phyloP scores from a whole-genome alignment of 169 alveolate genomes.

The Cryptosporidium xiaoi region DNA sequence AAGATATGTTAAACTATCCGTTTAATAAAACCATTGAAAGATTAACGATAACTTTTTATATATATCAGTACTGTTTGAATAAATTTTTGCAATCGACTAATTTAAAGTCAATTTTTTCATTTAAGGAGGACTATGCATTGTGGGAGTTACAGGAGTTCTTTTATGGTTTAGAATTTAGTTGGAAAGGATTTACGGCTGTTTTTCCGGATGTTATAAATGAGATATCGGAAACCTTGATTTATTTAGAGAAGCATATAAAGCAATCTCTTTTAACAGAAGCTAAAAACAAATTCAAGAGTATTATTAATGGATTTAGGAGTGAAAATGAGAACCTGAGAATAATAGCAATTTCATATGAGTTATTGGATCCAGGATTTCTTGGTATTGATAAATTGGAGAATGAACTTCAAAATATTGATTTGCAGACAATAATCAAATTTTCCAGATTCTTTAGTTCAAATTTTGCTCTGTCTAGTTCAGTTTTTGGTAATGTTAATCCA shows the following conservation, averaged over 20 bases:
- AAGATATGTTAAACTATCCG: not conserved
- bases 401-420: not conserved
- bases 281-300: not conserved
- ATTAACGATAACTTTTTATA: not conserved
- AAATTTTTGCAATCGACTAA: slow-evolving; percentile 9
- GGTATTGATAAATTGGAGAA: slow-evolving; percentile 2
- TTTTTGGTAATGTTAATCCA: slow-evolving; percentile 50
- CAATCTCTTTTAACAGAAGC: slow-evolving; percentile 10
- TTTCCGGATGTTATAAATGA: slow-evolving; percentile 43
- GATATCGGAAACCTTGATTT: not conserved
- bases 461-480: slow-evolving; percentile 46
- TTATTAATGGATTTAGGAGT: slow-evolving; percentile 2
- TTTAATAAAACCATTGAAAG: slow-evolving; percentile 8
- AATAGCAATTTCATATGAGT: slow-evolving; percentile 29
- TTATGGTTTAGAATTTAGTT: slow-evolving; percentile 44
- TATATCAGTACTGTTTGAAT: slow-evolving; percentile 16
- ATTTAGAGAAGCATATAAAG: not conserved
- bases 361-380: slow-evolving; percentile 57
- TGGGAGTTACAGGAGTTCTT: slow-evolving; percentile 59
- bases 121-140: slow-evolving; percentile 11
- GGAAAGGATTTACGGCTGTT: slow-evolving; percentile 53
- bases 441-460: slow-evolving; percentile 3
- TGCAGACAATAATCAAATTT: slow-evolving; percentile 11
- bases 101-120: slow-evolving; percentile 7
- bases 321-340: slow-evolving; percentile 26